Evolutionary conservation across 164 flowering plant genomes (phyloP), one percentile per base, ranked within the genome.

Genomic region (Magnolia kwangsiensis): DNA sequence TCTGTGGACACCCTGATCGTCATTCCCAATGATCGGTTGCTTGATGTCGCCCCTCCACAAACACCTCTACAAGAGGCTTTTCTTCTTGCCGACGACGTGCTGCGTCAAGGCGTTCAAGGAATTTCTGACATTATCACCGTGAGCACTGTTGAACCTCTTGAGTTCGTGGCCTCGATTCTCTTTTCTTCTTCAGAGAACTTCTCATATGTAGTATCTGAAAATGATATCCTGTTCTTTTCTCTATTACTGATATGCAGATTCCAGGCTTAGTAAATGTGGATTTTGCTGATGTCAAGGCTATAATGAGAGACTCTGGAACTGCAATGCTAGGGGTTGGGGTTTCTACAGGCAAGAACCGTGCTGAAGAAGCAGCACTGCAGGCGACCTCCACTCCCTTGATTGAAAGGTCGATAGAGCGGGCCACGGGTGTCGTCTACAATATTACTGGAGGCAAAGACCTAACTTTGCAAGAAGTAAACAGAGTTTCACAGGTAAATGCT

Each of bases 281-380:
- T 83, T 94, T 96, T 84, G 99, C 98, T n/a, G 98, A 96, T 86
- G 98, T 96, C 45, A 92, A 91, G 83, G 99, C 98, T 72, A 93
- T 96, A 68, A 96, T 94, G 99, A 94, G 91, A 81, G 90, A 96
- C 81, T 96, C 98, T 58, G 99, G 99, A 72, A 96, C 99, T 76
- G 98, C 98, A 75, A 96, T 96, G 99, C 99, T 96, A 76, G 98
- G 99, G 55, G 98, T 96, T 58, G 99, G 98, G 21, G 98, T 94
- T 80, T 96, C 99, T 8, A 91, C 98, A 50, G 89, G 98, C 88
- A 94, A 96, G 83, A 96, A 96, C 81, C 97, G 98, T 51, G 99
- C 99, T 63, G 95, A 90, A 89, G 99, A 96, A 86, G 98, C 98
- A 73, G 99, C 99, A 29, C 94, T 92, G 80, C 98, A 96, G 80